These are phyloP conservation scores for Endocalyx cinctus DNA, from an alignment of 2,329 filamentous ascomycete genomes.

Conservation along the genomic window DNA sequence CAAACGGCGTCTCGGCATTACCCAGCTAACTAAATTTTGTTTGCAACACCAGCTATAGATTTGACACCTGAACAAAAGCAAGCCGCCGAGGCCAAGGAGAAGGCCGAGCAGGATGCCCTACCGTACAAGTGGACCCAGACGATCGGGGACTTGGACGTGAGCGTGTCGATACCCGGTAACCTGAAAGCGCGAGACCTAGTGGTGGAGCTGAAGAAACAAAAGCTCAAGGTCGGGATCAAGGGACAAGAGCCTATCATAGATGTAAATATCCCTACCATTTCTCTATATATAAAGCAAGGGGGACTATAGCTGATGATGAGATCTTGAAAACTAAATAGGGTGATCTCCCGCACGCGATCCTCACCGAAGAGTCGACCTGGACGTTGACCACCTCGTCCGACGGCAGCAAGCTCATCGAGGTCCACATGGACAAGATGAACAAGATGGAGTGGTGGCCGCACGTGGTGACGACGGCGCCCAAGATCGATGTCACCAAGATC, in stretches of 20 bases:
- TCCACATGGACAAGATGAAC: conserved; percentile 93
- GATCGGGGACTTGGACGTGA: conserved; percentile 81
- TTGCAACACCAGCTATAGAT: too few relatives aligned
- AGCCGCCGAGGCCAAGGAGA: conserved; percentile 64
- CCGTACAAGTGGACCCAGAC: conserved; percentile 98
- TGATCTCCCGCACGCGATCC: conserved; percentile 74
- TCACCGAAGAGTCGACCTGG: conserved; percentile 88
- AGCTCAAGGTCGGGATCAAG: conserved; percentile 77
- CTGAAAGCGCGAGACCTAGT: conserved; percentile 80
- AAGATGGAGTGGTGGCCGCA: conserved; percentile 99
- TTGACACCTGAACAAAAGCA: conserved; percentile 52
- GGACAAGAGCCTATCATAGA: conserved; percentile 81
- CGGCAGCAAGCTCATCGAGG: conserved; percentile 63
- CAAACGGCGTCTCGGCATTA: too few relatives aligned
- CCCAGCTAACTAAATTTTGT: too few relatives aligned
- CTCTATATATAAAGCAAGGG: neutral
- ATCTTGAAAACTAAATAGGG: conserved; percentile 52
- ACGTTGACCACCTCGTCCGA: conserved; percentile 71
- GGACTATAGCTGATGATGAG: too few relatives aligned
- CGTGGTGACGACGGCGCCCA: conserved; percentile 79
- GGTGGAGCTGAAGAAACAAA: conserved; percentile 75
- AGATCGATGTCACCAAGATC: conserved; percentile 94
- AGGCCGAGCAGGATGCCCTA: conserved; percentile 80
- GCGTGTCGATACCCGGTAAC: conserved; percentile 72
- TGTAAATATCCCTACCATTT: conserved; percentile 41